Evolutionary conservation across 2,329 filamentous ascomycete genomes (phyloP), one percentile per base, ranked within the genome.

Genomic region (Alternaria sp.): DNA sequence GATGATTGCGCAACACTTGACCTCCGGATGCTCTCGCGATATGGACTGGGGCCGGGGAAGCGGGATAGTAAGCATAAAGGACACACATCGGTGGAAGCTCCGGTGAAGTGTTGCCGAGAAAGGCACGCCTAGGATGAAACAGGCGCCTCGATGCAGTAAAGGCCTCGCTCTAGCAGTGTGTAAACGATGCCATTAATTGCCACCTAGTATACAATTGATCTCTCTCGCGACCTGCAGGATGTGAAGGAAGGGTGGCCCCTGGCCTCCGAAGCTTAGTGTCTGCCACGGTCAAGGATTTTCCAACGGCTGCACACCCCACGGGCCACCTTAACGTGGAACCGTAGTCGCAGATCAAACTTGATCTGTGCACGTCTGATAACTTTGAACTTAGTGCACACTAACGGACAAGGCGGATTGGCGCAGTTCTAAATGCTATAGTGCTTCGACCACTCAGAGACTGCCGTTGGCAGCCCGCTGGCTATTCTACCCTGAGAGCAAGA

Each of bases 271-370:
- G 70, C 56, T 55, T 65, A 69, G 64, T 69, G 64, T 69, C 64
- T 70, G 65, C 63, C 57, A 59, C 44, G 51, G 25, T 43, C 67
- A 63, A 65, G 70, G 60, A 54, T 52, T 30, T 58, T 62, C 62
- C 60, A 72, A 70, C 71, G 69, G 70, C 63, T 57, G 64, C 71
- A 67, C 67, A 66, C 67, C 69, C 70, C 70, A 74, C 68, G 68
- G 65, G 59, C 55, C 64, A 60, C 60, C 45, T 63, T 61, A 72
- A 72, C 71, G 72, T 74, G 69, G 69, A 70, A 65, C 69, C 70
- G 67, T 72, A 66, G 69, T 64, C 49, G 75, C 66, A 76, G 73
- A 77, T 78, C 76, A 70, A 62, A 49, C 63, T 60, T 62, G 65
- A 60, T 53, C 60, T 66, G 67, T 67, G 62, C 62, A 60, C 59